Evolutionary conservation across 768 basidiomycete genomes (phyloP), one percentile per base, ranked within the genome.

Genomic region (Boletus coccyginus): DNA sequence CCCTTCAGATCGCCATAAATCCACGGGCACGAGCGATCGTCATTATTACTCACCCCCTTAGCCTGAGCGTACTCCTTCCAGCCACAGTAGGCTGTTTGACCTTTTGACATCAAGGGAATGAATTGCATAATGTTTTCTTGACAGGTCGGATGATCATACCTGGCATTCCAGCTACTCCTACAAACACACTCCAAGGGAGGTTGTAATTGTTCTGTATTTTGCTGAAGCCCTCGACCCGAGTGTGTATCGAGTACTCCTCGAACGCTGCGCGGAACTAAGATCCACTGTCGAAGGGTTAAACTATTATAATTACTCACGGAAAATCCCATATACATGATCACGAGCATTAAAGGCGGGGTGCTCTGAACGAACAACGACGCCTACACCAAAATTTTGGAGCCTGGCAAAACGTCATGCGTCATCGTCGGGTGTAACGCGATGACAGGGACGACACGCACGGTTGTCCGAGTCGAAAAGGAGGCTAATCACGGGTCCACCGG

Each of bases 341-440:
- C 59, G 46, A 16, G 17, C 29, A 27, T 21, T 36, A 33, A 62
- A 48, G 10, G 35, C 39, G 2, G 55, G 16, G 16, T 62, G 57
- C 9, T 62, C 61, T 8, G 43, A 62, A 52, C 54, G 60, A 29
- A 61, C 21, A 27, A 61, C 42, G 36, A 56, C 27, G 81, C 55
- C 77, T 12, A 80, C 69, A 16, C 75, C 78, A 17, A 82, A 67
- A 19, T 77, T 80, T 14, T 21, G 7, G 19, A 66, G 50, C 32
- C 61, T 62, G 13, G 17, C 6, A 24, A 13, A 21, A 7, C 16
- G n/a, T 9, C 8, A 46, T 3, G 31, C 8, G 7, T 56, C 32
- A 35, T 19, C 24, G 14, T 33, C 11, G n/a, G 14, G 1, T n/a
- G 19, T 29, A 31, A 36, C 11, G 27, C 12, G 2, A n/a, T 5